phyloP scores from a whole-genome alignment of 2,329 filamentous ascomycete species.

The Penicillium sp. region DNA sequence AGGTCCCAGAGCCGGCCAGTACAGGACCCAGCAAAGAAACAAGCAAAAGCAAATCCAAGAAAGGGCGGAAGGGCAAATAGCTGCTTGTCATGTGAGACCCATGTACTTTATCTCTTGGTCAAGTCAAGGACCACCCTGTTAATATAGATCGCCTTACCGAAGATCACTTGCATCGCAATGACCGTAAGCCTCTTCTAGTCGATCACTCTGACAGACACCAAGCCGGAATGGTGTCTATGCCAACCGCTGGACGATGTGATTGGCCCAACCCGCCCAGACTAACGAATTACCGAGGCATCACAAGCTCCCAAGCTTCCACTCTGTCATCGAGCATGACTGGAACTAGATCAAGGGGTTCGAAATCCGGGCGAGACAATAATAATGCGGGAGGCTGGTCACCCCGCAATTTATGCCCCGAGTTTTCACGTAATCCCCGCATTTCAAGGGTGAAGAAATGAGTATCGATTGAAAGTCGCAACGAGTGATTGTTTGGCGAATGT shows the following conservation, averaged over 20 bases:
- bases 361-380: not conserved
- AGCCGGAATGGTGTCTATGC: no score
- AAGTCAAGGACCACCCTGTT: slow-evolving; percentile 5
- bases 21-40: slow-evolving; percentile 1
- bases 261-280: slow-evolving; percentile 4
- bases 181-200: no score
- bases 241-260: slow-evolving; percentile 7
- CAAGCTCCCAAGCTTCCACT: slow-evolving; percentile 5
- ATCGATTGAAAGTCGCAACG: no score
- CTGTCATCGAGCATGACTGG: no score
- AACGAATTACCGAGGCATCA: slow-evolving; percentile 17
- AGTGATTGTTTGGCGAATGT: no score
- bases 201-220: no score
- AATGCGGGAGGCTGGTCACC: not conserved
- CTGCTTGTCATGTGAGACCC: slow-evolving; percentile 1
- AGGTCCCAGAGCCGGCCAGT: slow-evolving; percentile 1
- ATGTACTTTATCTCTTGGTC: slow-evolving; percentile 9
- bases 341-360: not conserved
- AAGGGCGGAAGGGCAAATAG: slow-evolving; percentile 7
- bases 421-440: slow-evolving; percentile 1
- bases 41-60: slow-evolving; percentile 11
- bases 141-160: slow-evolving; percentile 9
- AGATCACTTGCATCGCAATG: no score
- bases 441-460: no score
- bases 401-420: slow-evolving; percentile 2